Base-by-base conservation (phyloP, 2,329 filamentous ascomycete genomes). In the Cytospora mali region DNA sequence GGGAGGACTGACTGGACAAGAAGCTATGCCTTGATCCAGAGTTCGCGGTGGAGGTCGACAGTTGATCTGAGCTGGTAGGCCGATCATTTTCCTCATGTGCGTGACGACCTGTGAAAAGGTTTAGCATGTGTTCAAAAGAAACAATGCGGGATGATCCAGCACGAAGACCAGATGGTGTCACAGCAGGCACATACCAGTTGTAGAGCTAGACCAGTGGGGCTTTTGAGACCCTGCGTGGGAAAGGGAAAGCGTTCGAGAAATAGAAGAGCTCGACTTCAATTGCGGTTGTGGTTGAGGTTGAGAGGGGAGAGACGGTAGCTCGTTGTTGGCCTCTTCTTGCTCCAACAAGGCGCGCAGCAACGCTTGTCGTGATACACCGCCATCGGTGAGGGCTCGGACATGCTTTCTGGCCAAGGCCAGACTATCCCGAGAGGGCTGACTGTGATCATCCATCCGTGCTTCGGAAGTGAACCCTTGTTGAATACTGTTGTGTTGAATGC, bases 21-120 rank as follows among this genome's bases (percentile, higher is more conserved):
- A 80, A 74, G 46, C 79, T 68, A 25, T 77, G n/a, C 3, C 81
- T 82, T 0, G 81, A 83, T 35, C 80, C 74, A n/a, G 78, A 80
- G 59, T 80, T 79, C 55, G 63, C 64, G 33, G 68, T 66, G 62
- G 66, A 63, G 21, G 61, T 63, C 7, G 64, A 66, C 28, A 55
- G 62, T 27, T 63, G 63, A 54, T 63, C 61, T 21, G 63, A 56
- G 49, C 63, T 65, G 31, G 60, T 33, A 46, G 56, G 60, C 39
- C 61, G 52, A 31, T 60, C 63, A n/a, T 58, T 61, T 6, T 61
- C 60, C 39, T 65, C 63, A 33, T 52, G 56, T n/a, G 48, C 46
- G 39, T 53, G 60, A 56, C 51, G 55, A 56, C 51, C 50, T 52
- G 54, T 23, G 5, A 56, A n/a, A n/a, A 50, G 23, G 13, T 7